Evolutionary conservation across 129 eudicot species (phyloP).

Genomic region (Saussurea involucrata): DNA sequence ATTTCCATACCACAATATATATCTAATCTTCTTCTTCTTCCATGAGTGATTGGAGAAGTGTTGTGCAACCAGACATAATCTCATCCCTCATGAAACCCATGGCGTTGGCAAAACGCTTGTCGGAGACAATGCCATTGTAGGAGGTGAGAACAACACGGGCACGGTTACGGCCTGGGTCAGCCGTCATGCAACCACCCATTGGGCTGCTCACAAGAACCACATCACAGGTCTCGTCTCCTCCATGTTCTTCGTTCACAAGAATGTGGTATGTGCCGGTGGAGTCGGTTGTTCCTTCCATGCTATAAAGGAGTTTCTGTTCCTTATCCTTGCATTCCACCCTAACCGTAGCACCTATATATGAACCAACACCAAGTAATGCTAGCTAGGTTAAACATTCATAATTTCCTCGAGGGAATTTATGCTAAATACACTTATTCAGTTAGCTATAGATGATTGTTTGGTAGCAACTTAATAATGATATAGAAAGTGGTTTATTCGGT

Average conservation of each 20-base stretch:
- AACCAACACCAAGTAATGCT: neutral
- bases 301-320: slow-evolving; percentile 33
- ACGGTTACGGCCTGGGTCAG: slow-evolving; percentile 58
- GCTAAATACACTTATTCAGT: too few relatives aligned
- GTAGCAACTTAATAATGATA: too few relatives aligned
- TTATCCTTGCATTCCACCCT: slow-evolving; percentile 52
- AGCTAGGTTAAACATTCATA: neutral
- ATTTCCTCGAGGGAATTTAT: neutral
- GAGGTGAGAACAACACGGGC: slow-evolving; percentile 53
- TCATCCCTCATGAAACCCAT: slow-evolving; percentile 58
- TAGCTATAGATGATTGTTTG: too few relatives aligned
- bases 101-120: slow-evolving; percentile 47
- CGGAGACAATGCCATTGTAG: slow-evolving; percentile 47
- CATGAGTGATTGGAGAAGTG: slow-evolving; percentile 42
- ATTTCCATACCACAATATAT: neutral
- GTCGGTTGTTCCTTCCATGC: slow-evolving; percentile 43
- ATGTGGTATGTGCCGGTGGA: slow-evolving; percentile 47
- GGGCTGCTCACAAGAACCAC: slow-evolving; percentile 61
- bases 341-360: slow-evolving; percentile 53
- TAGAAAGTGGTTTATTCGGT: too few relatives aligned
- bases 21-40: slow-evolving; percentile 35
- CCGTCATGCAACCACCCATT: slow-evolving; percentile 23
- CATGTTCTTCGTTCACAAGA: slow-evolving; percentile 49
- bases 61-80: slow-evolving; percentile 43
- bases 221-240: slow-evolving; percentile 39